Percentiles rank a stretch among this genome's conserved stretches.
These are phyloP conservation scores for Colletotrichum tanaceti DNA, from an alignment of 2,329 filamentous ascomycete genomes.

Conservation along the genomic window DNA sequence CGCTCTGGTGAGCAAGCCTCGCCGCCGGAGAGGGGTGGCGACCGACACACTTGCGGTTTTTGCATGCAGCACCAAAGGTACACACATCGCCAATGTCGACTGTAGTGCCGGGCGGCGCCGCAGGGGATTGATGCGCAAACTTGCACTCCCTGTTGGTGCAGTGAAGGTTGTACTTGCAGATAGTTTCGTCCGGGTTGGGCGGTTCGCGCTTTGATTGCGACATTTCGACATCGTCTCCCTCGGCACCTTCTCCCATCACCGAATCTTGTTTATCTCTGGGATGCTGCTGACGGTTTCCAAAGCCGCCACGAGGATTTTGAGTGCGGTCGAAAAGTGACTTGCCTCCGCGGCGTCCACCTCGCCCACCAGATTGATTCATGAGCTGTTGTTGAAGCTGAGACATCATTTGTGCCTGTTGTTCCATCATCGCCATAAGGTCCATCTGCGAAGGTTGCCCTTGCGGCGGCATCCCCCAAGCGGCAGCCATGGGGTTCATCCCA, in stretches of 20 bases:
- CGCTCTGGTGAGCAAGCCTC: slow-evolving; percentile 80
- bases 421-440: slow-evolving; percentile 79
- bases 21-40: slow-evolving; percentile 93
- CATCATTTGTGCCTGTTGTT: slow-evolving; percentile 91
- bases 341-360: slow-evolving; percentile 57
- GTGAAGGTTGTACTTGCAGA: slow-evolving; percentile 90
- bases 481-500: slow-evolving; percentile 53
- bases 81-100: slow-evolving; percentile 86
- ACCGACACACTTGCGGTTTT: slow-evolving; percentile 92
- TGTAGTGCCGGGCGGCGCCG: slow-evolving; percentile 79
- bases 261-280: slow-evolving; percentile 51
- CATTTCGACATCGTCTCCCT: slow-evolving; percentile 74
- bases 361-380: slow-evolving; percentile 63
- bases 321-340: slow-evolving; percentile 82
- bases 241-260: slow-evolving; percentile 49
- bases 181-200: slow-evolving; percentile 70
- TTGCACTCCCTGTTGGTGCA: slow-evolving; percentile 92
- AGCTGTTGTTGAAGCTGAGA: slow-evolving; percentile 75
- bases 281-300: slow-evolving; percentile 61
- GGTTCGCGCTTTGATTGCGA: slow-evolving; percentile 63
- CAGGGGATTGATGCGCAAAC: slow-evolving; percentile 94
- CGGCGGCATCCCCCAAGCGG: slow-evolving; percentile 58
- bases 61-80: slow-evolving; percentile 89
- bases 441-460: slow-evolving; percentile 59
- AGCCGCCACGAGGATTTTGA: slow-evolving; percentile 66